Evolutionary conservation across 2,329 filamentous ascomycete species (phyloP), one percentile per base, ranked within the genome.

Genomic region (Aureobasidium subglaciale): DNA sequence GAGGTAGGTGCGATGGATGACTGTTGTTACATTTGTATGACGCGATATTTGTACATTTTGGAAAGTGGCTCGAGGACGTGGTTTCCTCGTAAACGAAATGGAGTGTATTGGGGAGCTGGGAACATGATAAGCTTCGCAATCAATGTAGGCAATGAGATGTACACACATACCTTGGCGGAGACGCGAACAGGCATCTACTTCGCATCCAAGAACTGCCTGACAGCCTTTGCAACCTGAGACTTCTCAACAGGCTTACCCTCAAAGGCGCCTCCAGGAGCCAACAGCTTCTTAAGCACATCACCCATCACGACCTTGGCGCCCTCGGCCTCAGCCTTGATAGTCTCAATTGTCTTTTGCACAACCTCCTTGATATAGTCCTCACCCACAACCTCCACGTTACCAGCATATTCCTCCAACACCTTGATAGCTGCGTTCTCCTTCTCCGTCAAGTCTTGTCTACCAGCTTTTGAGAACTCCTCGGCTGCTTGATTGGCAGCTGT

Each of bases 341-440:
- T 74, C 25, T 76, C 74, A 20, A 87, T 70, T 2, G 78, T 76
- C 27, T 71, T 72, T 55, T 72, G 68, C 16, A 87, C 78, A 10
- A 81, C 63, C 2, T 67, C 67, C 64, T 73, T 74, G 18, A 91
- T 72, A 66, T 88, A 79, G 5, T 79, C 80, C 59, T 79, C 75
- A 2, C 73, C 70, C 53, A 89, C 63, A 11, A 76, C 78, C 68
- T 83, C 73, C 11, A 89, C 78, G 58, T 72, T 74, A 7, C 76
- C 75, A 4, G 81, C 73, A 68, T 89, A 90, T 63, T 83, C 83
- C 35, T 85, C 76, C 63, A 90, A 66, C 2, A 92, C 77, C 29
- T 71, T 71, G 46, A 86, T 72, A 71, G 91, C 86, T 10, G 72
- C 73, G 59, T 82, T 74, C 73, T 92, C 87, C 72, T 87, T 87